Conservation (phyloP, 23 red algal genomes). For the Agarophyton chilense region DNA sequence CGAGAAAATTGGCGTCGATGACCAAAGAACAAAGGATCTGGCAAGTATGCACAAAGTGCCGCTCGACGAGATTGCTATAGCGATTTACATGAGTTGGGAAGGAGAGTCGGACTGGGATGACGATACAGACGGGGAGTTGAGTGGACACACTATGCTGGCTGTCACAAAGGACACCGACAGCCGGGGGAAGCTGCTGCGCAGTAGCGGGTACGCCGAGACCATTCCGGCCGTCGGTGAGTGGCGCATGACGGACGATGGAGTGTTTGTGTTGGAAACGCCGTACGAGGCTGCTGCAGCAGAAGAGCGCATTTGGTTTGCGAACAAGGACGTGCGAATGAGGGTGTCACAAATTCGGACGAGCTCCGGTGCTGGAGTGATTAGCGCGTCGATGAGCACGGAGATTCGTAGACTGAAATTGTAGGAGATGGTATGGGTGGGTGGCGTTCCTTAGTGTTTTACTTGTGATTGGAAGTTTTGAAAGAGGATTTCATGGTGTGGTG, state of each 20-base stretch:
- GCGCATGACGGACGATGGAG: slow-evolving; percentile 75
- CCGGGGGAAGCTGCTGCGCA: slow-evolving; percentile 63
- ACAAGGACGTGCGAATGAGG: slow-evolving; percentile 68
- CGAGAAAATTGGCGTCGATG: neutral
- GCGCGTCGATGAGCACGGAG: slow-evolving; percentile 77
- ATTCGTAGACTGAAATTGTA: slow-evolving; percentile 63
- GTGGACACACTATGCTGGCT: slow-evolving; percentile 47
- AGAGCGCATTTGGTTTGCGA: slow-evolving; percentile 90
- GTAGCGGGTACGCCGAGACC: slow-evolving; percentile 71
- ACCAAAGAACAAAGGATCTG: slow-evolving; percentile 50
- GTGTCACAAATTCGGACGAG: slow-evolving; percentile 75
- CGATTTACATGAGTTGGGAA: slow-evolving; percentile 81
- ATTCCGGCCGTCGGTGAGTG: slow-evolving; percentile 81
- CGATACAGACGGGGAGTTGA: slow-evolving; percentile 48
- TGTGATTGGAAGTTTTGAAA: neutral
- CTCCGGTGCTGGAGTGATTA: slow-evolving; percentile 68
- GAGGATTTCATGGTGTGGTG: neutral
- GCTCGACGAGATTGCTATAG: slow-evolving; percentile 27
- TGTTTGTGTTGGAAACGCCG: slow-evolving; percentile 76
- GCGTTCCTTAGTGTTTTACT: neutral
- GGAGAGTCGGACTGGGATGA: slow-evolving; percentile 89
- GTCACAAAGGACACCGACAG: slow-evolving; percentile 51
- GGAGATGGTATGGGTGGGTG: neutral
- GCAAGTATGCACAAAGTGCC: slow-evolving; percentile 45
- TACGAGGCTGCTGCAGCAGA: slow-evolving; percentile 84